A percentile compares a stretch with the other conserved stretches of the same genome.
phyloP scores from a whole-genome alignment of 495 filamentous ascomycete genomes.

The Lichenothelia convexa region DNA sequence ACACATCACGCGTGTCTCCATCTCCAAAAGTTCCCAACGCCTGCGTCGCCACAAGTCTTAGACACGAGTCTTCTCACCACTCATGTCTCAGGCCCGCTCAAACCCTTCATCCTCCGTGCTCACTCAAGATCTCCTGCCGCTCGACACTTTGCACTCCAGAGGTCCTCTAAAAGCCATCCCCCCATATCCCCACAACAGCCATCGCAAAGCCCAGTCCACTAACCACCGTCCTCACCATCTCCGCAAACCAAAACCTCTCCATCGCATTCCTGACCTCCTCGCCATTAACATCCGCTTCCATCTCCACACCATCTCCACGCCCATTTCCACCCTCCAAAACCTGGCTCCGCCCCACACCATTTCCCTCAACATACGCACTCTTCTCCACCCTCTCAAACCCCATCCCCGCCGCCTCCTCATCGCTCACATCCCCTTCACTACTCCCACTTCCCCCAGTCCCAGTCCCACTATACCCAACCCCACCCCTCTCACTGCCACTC shows the following conservation, averaged over 20 bases:
- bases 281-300: slow-evolving; percentile 41
- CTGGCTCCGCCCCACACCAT: slow-evolving; percentile 19
- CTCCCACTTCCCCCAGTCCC: slow-evolving; percentile 9
- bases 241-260: slow-evolving; percentile 41
- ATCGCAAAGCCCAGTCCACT: slow-evolving; percentile 51
- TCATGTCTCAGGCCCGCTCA: too few relatives aligned
- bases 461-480: too few relatives aligned
- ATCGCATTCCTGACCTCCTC: slow-evolving; percentile 60
- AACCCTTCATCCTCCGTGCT: too few relatives aligned
- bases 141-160: too few relatives aligned
- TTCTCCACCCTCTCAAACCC: slow-evolving; percentile 12
- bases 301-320: slow-evolving; percentile 9
- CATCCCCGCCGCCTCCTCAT: neutral
- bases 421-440: slow-evolving; percentile 6
- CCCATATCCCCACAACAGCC: slow-evolving; percentile 75
- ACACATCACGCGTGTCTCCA: too few relatives aligned
- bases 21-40: too few relatives aligned
- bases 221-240: slow-evolving; percentile 40
- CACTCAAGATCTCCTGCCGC: too few relatives aligned
- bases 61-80: too few relatives aligned
- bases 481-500: too few relatives aligned
- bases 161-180: slow-evolving; percentile 41
- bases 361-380: slow-evolving; percentile 26
- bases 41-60: too few relatives aligned
- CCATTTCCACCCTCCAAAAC: too few relatives aligned